A percentile compares a stretch with the other conserved stretches of the same genome.
phyloP scores from a whole-genome alignment of 352 stramenopile genomes.

The Phytophthora citrophthora region DNA sequence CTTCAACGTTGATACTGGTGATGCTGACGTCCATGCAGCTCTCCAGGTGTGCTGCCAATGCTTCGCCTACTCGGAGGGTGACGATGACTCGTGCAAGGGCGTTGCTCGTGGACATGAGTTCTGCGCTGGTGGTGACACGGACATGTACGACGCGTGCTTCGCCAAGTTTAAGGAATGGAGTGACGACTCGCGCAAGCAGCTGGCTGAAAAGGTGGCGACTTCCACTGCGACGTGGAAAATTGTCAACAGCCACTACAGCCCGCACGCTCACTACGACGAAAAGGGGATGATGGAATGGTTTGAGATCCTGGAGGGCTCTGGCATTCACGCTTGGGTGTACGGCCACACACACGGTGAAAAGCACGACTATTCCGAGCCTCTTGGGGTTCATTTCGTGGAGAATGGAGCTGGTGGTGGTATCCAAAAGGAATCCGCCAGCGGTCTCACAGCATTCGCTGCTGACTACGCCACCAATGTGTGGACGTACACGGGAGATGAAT shows the following conservation, averaged over 20 bases:
- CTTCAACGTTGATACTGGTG: conserved; percentile 62
- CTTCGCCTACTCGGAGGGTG: conserved; percentile 48
- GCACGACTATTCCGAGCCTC: conserved; percentile 34
- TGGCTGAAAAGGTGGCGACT: conserved; percentile 41
- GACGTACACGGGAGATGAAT: conserved; percentile 63
- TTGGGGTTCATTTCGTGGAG: conserved; percentile 71
- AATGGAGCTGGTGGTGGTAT: conserved; percentile 76
- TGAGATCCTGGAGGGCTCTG: conserved; percentile 38
- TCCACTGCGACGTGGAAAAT: conserved; percentile 51
- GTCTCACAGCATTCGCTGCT: conserved; percentile 53
- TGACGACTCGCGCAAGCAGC: conserved; percentile 45
- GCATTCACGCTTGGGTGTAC: conserved; percentile 45
- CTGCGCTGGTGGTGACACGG: conserved; percentile 45
- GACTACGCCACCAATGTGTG: conserved; percentile 57
- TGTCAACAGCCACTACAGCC: conserved; percentile 58
- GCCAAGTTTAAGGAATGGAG: conserved; percentile 48
- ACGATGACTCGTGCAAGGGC: conserved; percentile 43
- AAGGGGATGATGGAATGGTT: conserved; percentile 48
- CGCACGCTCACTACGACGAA: conserved; percentile 45
- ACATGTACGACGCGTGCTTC: conserved; percentile 52
- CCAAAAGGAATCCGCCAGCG: conserved; percentile 67
- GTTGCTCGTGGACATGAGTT: conserved; percentile 45
- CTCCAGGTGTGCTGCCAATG: conserved; percentile 63
- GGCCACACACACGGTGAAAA: conserved; percentile 39
- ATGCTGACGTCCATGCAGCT: conserved; percentile 53